Evolutionary conservation across 495 filamentous ascomycete species (phyloP).

Genomic region (Hypoxylon fragiforme): DNA sequence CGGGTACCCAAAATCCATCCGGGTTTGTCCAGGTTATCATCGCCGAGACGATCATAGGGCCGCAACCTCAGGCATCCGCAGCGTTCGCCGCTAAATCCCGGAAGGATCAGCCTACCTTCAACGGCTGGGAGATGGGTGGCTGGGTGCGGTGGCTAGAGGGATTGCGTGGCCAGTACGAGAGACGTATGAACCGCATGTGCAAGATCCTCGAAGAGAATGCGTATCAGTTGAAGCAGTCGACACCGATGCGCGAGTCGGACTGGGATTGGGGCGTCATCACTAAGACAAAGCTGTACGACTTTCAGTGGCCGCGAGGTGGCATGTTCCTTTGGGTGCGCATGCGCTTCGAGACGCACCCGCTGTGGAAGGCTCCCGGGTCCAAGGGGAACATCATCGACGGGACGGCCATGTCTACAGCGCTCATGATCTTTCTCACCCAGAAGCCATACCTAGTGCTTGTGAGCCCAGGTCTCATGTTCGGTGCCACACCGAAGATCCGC

Average conservation of each 20-base stretch:
- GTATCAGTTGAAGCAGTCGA: slow-evolving; percentile 56
- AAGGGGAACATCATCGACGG: slow-evolving; percentile 39
- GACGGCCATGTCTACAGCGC: slow-evolving; percentile 55
- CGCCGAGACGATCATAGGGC: slow-evolving; percentile 73
- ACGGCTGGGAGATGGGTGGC: slow-evolving; percentile 79
- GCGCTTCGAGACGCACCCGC: slow-evolving; percentile 69
- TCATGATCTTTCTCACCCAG: slow-evolving; percentile 74
- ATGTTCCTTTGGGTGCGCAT: slow-evolving; percentile 90
- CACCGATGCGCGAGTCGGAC: slow-evolving; percentile 40
- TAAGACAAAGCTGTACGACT: slow-evolving; percentile 70
- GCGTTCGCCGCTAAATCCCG: slow-evolving; percentile 36
- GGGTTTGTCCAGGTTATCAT: slow-evolving; percentile 88
- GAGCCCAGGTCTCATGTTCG: slow-evolving; percentile 71
- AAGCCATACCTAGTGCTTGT: slow-evolving; percentile 69
- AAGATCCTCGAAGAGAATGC: slow-evolving; percentile 65
- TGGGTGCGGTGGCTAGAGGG: slow-evolving; percentile 90
- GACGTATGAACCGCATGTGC: slow-evolving; percentile 79
- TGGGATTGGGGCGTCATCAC: slow-evolving; percentile 69
- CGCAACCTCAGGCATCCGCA: slow-evolving; percentile 51
- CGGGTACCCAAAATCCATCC: slow-evolving; percentile 77
- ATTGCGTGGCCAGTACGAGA: slow-evolving; percentile 77
- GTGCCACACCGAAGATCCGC: slow-evolving; percentile 60
- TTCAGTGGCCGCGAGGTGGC: slow-evolving; percentile 79
- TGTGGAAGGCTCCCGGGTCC: slow-evolving; percentile 52
- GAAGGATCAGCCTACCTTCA: slow-evolving; percentile 34